phyloP scores from a whole-genome alignment of 805 yeast species.

The Tetrapisispora phaffii region DNA sequence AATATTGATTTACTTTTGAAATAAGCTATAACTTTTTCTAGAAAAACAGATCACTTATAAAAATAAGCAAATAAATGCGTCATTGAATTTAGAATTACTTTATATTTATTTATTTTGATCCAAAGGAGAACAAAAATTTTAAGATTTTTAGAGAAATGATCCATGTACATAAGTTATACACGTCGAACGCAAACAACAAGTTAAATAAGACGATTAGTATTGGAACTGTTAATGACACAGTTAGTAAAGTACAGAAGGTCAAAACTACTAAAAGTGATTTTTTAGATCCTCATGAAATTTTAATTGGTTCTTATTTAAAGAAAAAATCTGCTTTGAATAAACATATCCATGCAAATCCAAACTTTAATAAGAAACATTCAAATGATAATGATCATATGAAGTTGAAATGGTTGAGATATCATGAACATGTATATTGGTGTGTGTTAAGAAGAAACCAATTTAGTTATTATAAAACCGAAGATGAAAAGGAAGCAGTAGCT shows the following conservation, averaged over 20 bases:
- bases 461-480: slow-evolving; percentile 17
- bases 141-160: too few relatives aligned
- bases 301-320: slow-evolving; percentile 3
- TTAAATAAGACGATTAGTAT: background rate
- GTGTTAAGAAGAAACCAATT: slow-evolving; percentile 17
- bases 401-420: slow-evolving; percentile 2
- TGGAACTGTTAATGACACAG: background rate
- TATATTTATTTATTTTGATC: too few relatives aligned
- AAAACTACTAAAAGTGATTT: slow-evolving; percentile 1
- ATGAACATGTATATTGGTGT: slow-evolving; percentile 13
- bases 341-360: background rate
- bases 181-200: background rate
- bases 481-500: slow-evolving; percentile 15
- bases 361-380: background rate
- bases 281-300: slow-evolving; percentile 2
- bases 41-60: too few relatives aligned
- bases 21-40: too few relatives aligned
- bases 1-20: too few relatives aligned
- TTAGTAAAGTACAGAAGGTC: background rate
- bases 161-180: background rate
- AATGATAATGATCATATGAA: background rate
- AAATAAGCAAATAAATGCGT: too few relatives aligned
- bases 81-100: too few relatives aligned
- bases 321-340: slow-evolving; percentile 3
- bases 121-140: too few relatives aligned